Evolutionary conservation across 31 red algal genomes (phyloP), one percentile per base, ranked within the genome.

Genomic region (Porphyra umbilicalis): DNA sequence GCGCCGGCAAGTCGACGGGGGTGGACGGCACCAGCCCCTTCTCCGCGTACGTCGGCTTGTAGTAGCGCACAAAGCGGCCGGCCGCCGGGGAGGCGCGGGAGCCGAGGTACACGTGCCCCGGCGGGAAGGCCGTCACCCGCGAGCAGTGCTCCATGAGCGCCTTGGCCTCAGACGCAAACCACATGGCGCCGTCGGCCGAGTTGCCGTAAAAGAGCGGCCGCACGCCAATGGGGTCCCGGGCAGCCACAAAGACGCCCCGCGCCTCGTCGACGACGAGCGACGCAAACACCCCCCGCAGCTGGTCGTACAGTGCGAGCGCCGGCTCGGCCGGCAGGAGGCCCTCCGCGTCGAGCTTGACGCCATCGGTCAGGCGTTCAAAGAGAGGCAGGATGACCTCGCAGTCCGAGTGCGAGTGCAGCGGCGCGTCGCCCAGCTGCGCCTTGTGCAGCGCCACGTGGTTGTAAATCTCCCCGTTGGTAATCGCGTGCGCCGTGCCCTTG

Each of bases 381-480:
- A 99, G 82, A 5, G 92, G 94, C 32, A 90, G 83, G 39, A 99
- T 91, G 81, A 99, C 94, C 83, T 96, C 97, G 75, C 94, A 99
- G 83, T 99, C 97, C n/a, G 91, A 94, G 75, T 92, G 81, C 78
- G 89, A 91, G 39, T 85, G 79, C 14, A 91, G 83, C 6, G 81
- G n/a, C 2, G 20, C 33, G n/a, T 77, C 85, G 15, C 80, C 74
- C 39, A 95, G 84, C 35, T 83, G 76, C 20, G n/a, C 36, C 44
- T 79, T 18, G 82, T 85, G 86, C 16, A 99, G 85, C 35, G 90
- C 86, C 37, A 75, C 80, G 77, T 99, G 92, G 78, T 99, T 99
- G 89, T 99, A 99, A 83, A 99, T 96, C 84, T 99, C 97, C 32
- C 97, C 97, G 76, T 99, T 99, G 78, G 92, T 93, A 18, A 96